Percentiles rank a stretch among this genome's conserved stretches.
phyloP scores from a whole-genome alignment of 2,329 filamentous ascomycete species.

The Lachnum nothofagi region DNA sequence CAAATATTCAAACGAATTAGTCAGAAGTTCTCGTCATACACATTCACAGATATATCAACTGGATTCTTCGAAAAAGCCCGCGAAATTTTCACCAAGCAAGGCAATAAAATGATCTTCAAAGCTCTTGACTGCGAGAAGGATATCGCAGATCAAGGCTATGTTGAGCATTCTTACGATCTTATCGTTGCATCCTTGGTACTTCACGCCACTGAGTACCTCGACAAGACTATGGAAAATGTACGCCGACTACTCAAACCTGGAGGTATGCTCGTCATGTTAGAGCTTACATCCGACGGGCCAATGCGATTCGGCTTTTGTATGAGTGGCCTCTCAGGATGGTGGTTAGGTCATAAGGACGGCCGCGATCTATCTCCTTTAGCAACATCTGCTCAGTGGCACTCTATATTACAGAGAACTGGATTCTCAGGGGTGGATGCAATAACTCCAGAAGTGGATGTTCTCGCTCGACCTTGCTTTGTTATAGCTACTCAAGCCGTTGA shows the following conservation, averaged over 20 bases:
- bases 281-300: conserved; percentile 23
- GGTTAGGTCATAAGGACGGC: conserved; percentile 30
- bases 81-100: conserved; percentile 26
- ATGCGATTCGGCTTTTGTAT: conserved; percentile 26
- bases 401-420: conserved; percentile 21
- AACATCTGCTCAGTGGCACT: conserved; percentile 19
- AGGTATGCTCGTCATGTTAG: conserved; percentile 27
- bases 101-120: conserved; percentile 26
- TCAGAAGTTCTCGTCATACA: conserved; percentile 36
- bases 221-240: conserved; percentile 25
- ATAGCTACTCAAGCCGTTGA: conserved; percentile 35
- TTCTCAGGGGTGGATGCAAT: conserved; percentile 30
- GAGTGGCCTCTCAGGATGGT: conserved; percentile 32
- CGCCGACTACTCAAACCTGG: conserved; percentile 29
- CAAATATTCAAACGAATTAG: conserved; percentile 33
- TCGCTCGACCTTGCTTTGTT: conserved; percentile 20
- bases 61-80: conserved; percentile 38
- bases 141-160: conserved; percentile 18
- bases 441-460: conserved; percentile 9
- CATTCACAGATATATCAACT: conserved; percentile 41
- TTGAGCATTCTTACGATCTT: conserved; percentile 19
- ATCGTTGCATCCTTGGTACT: conserved; percentile 24
- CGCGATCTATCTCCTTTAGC: conserved; percentile 9
- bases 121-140: conserved; percentile 24
- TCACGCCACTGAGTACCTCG: conserved; percentile 21